A percentile compares a stretch with the other conserved stretches of the same genome.
Evolutionary conservation across 148 eudicot species (phyloP).

Genomic region (Vaccinium darrowii): DNA sequence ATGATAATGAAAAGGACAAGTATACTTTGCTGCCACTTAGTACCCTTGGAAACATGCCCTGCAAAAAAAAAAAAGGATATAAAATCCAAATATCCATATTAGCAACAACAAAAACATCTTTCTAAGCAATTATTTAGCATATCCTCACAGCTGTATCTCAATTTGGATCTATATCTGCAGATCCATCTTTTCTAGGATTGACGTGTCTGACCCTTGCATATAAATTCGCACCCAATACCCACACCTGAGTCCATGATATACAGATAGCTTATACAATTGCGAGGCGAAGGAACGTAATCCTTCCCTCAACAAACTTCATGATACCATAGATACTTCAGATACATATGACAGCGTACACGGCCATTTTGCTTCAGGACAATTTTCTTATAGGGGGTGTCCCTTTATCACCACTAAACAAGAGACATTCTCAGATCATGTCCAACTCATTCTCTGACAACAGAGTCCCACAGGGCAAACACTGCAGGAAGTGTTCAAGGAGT

Average conservation of each 20-base stretch:
- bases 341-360: neutral
- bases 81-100: neutral
- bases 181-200: too few species aligned
- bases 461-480: neutral
- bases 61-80: constrained; percentile 20
- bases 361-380: neutral
- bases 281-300: neutral
- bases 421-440: constrained; percentile 8
- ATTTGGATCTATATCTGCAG: too few species aligned
- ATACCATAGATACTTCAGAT: neutral
- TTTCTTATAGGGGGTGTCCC: neutral
- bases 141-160: too few species aligned
- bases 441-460: neutral
- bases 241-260: neutral
- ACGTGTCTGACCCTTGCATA: too few species aligned
- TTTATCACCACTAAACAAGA: neutral
- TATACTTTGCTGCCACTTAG: constrained; percentile 44
- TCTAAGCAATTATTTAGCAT: too few species aligned
- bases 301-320: neutral
- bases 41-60: constrained; percentile 37
- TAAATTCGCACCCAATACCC: neutral
- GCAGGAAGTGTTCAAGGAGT: neutral
- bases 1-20: constrained; percentile 44
- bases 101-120: neutral
- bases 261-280: neutral